Base-by-base conservation (phyloP, 768 basidiomycete species). In the Tricholoma furcatifolium region DNA sequence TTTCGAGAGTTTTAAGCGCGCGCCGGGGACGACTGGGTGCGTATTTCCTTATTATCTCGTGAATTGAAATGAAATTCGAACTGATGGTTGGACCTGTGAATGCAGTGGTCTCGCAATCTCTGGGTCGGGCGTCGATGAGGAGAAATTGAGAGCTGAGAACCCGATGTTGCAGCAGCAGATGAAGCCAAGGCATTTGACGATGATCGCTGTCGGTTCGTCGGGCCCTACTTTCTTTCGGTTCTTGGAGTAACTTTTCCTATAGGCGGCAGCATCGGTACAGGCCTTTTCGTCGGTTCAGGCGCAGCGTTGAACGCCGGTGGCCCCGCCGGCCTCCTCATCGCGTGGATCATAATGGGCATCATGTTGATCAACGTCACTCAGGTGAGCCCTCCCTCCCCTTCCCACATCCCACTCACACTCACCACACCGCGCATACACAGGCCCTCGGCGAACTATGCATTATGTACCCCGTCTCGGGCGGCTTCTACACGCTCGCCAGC, bases 371-470 rank as follows among this genome's bases (percentile, higher is more conserved):
- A n/a, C n/a, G n/a, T n/a, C n/a, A n/a, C n/a, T n/a, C n/a, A n/a
- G n/a, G n/a, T n/a, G n/a, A n/a, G n/a, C n/a, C n/a, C n/a, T n/a
- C n/a, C n/a, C n/a, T n/a, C n/a, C n/a, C n/a, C n/a, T n/a, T n/a
- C n/a, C n/a, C n/a, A n/a, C n/a, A n/a, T n/a, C n/a, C n/a, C n/a
- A n/a, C n/a, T n/a, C n/a, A n/a, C n/a, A n/a, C 76, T 51, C n/a
- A n/a, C n/a, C n/a, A n/a, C n/a, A n/a, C n/a, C n/a, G n/a, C n/a
- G n/a, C n/a, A n/a, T n/a, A n/a, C n/a, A 18, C 31, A 76, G 73
- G 76, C 76, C 60, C 65, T 78, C 43, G 74, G 75, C 57, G 76
- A 78, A 74, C 76, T 78, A 72, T 72, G 70, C 48, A 76, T 78
- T 50, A 51, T 78, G 21, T 78, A 74, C 52, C 76, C 76, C 8